These are phyloP conservation scores for Scedosporium boydii DNA, from an alignment of 2,329 filamentous ascomycete species.

Conservation along the genomic window DNA sequence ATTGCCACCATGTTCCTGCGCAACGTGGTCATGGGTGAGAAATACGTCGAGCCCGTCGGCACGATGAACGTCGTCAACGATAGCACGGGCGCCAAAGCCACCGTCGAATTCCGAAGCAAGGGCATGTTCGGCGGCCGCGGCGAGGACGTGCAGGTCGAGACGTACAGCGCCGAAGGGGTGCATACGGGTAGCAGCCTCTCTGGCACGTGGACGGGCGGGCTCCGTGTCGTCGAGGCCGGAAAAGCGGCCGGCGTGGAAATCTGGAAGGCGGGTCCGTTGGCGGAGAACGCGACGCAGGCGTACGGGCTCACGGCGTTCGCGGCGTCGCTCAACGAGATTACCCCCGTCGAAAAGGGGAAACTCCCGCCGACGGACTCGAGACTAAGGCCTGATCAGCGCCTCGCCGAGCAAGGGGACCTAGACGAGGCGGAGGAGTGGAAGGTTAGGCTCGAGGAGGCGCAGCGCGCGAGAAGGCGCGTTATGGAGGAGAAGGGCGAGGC, in stretches of 20 bases:
- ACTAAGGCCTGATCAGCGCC: constrained; percentile 77
- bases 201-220: constrained; percentile 76
- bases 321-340: constrained; percentile 79
- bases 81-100: constrained; percentile 69
- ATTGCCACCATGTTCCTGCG: constrained; percentile 83
- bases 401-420: constrained; percentile 71
- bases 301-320: constrained; percentile 89
- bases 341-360: constrained; percentile 62
- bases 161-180: constrained; percentile 56
- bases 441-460: constrained; percentile 73
- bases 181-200: constrained; percentile 57
- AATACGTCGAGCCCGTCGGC: constrained; percentile 92
- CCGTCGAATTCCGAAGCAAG: constrained; percentile 86
- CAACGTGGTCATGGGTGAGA: constrained; percentile 96
- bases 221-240: constrained; percentile 58
- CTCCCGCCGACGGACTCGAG: constrained; percentile 76
- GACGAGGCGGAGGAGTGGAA: constrained; percentile 81
- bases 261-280: constrained; percentile 71
- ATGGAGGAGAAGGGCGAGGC: constrained; percentile 66
- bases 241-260: constrained; percentile 55
- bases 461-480: constrained; percentile 63
- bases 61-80: constrained; percentile 83
- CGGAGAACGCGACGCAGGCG: constrained; percentile 67
- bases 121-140: constrained; percentile 95
- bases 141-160: constrained; percentile 77